Evolutionary conservation across 2,329 filamentous ascomycete genomes (phyloP), one percentile per base, ranked within the genome.

Genomic region (Colletotrichum spinosum): DNA sequence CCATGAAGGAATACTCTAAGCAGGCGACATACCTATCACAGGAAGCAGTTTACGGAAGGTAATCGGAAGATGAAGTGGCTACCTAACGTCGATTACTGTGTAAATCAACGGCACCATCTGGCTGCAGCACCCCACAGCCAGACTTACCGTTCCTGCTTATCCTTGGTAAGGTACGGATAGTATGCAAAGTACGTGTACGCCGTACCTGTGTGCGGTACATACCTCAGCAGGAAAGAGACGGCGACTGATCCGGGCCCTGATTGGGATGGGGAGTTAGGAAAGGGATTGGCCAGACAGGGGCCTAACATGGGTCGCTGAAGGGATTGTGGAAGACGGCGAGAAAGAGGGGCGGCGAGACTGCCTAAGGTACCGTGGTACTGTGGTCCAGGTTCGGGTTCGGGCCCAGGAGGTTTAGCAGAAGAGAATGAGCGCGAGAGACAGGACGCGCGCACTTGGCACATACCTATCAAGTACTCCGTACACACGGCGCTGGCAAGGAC

Each of bases 241-340:
- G 50, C 41, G 38, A 55, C 54, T 57, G 50, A 39, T 37, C 50
- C 17, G 51, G 60, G 57, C 38, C 61, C 34, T 61, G 57, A 37
- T 65, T 61, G 56, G 61, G 11, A 65, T 42, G 4, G 49, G 17
- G 33, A 54, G 35, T 55, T 60, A 62, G 61, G 35, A 33, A 55
- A 48, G 17, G 55, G 61, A 65, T 52, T 66, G 56, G 56, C 41
- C 25, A 15, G 34, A 46, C 56, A 44, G 55, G 56, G 65, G 48
- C 35, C 44, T 55, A 38, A n/a, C 13, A 34, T 42, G 45, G 60
- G 60, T 37, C 13, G 45, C 44, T 37, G 60, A 59, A 44, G 52
- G 51, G 38, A 45, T 54, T 52, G 53, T 53, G 62, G 56, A 57
- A 37, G 62, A 55, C 45, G 42, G 54, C 55, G 39, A 65, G 58